phyloP scores from a whole-genome alignment of 2,329 filamentous ascomycete genomes.

The Aureobasidium musti region DNA sequence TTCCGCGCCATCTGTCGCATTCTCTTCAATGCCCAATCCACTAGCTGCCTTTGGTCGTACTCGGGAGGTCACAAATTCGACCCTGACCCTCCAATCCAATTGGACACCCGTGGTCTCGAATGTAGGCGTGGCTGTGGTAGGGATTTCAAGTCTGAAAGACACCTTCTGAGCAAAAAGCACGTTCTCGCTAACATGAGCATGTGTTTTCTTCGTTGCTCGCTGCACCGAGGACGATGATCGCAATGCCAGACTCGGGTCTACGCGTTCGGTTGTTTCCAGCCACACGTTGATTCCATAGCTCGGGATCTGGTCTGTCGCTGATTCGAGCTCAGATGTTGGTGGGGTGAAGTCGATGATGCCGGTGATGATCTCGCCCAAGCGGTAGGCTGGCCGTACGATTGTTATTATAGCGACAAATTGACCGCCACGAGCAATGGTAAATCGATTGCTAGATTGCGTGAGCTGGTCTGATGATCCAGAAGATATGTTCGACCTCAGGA shows the following conservation, averaged over 20 bases:
- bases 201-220: conserved; percentile 78
- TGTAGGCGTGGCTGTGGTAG: conserved; percentile 79
- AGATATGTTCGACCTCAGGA: conserved; percentile 72
- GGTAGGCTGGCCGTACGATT: conserved; percentile 82
- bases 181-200: conserved; percentile 77
- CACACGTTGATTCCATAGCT: conserved; percentile 84
- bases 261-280: conserved; percentile 82
- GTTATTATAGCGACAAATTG: conserved; percentile 87
- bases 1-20: conserved; percentile 67
- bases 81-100: conserved; percentile 82
- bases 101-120: conserved; percentile 88
- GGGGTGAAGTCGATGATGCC: conserved; percentile 79
- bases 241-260: conserved; percentile 77
- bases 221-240: conserved; percentile 83
- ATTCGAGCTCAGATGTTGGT: not conserved
- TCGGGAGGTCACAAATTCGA: conserved; percentile 87
- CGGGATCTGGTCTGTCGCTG: conserved; percentile 54
- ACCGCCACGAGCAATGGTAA: conserved; percentile 93
- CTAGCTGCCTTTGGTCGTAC: conserved; percentile 37
- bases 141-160: conserved; percentile 81
- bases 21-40: conserved; percentile 32
- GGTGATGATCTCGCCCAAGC: conserved; percentile 82
- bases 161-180: conserved; percentile 77
- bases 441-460: conserved; percentile 78
- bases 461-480: conserved; percentile 22